These are phyloP conservation scores for Eucalyptus caleyi DNA, from an alignment of 345 rosid genomes.

Conservation along the genomic window DNA sequence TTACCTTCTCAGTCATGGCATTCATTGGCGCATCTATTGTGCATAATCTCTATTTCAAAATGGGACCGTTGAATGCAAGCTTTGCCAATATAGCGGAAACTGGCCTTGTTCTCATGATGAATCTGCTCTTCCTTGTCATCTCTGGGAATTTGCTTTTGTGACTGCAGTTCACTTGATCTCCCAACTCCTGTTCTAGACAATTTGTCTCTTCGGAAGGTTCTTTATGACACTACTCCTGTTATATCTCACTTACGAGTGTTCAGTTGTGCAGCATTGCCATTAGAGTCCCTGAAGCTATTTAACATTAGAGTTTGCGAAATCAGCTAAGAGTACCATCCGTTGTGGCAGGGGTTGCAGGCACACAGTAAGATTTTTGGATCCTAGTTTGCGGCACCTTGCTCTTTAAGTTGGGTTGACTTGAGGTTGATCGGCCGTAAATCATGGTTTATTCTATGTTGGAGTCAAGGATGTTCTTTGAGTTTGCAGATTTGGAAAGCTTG, in stretches of 20 bases:
- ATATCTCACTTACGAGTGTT: not conserved
- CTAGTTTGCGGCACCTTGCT: not conserved
- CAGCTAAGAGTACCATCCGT: not conserved
- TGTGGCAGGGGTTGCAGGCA: not conserved
- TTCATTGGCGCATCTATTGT: not conserved
- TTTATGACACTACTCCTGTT: not conserved
- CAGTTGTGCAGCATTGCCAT: not conserved
- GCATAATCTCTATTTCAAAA: not conserved
- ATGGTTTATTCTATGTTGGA: not conserved
- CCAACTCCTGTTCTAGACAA: not conserved
- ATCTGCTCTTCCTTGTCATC: not conserved
- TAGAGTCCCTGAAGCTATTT: not conserved
- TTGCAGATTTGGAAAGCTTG: not conserved
- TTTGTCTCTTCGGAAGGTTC: not conserved
- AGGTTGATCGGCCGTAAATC: not conserved
- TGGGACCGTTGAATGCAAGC: not conserved
- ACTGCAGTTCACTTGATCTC: not conserved
- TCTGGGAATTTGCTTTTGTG: not conserved
- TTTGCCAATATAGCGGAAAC: not conserved
- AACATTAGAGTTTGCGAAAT: not conserved
- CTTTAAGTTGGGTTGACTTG: not conserved
- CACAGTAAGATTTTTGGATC: not conserved
- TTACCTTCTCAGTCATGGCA: not conserved
- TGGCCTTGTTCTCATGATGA: not conserved
- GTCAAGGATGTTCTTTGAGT: not conserved